phyloP scores from a whole-genome alignment of 2,329 filamentous ascomycete genomes.

The Trichoderma hamatum region DNA sequence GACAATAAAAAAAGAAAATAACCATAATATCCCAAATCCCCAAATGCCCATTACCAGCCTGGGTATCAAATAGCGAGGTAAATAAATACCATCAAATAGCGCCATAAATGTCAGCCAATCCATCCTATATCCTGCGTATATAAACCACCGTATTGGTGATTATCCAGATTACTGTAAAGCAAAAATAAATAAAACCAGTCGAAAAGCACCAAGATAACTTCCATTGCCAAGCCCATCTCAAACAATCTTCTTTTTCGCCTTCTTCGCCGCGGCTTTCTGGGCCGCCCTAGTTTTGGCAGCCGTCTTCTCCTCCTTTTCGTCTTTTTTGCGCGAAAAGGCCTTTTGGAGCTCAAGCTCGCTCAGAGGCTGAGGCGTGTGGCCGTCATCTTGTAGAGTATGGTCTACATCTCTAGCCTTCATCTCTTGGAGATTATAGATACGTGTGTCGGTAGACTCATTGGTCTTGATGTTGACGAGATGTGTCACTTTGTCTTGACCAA shows the following conservation, averaged over 20 bases:
- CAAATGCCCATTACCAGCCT: not conserved
- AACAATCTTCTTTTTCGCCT: not conserved
- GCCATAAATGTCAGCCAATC: not conserved
- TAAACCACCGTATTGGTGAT: not conserved
- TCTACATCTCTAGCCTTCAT: slow-evolving; percentile 10
- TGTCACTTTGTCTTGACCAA: slow-evolving; percentile 45
- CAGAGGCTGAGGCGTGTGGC: not conserved
- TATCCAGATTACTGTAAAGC: not conserved
- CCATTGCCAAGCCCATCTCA: not conserved
- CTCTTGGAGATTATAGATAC: not conserved
- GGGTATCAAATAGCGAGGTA: not conserved
- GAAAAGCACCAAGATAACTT: not conserved
- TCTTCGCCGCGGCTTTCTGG: not conserved
- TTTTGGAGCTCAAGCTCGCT: slow-evolving; percentile 12
- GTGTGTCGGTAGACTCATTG: not conserved
- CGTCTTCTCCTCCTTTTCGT: not conserved
- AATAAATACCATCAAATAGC: not conserved
- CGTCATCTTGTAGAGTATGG: slow-evolving; percentile 15
- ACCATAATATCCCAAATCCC: not conserved
- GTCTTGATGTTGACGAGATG: slow-evolving; percentile 10
- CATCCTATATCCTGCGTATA: not conserved
- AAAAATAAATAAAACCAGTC: not conserved
- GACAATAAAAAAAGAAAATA: not conserved
- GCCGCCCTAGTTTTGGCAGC: not conserved
- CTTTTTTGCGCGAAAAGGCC: not conserved